Conservation (phyloP, 495 filamentous ascomycete genomes). For the Trichoderma asperelloides region DNA sequence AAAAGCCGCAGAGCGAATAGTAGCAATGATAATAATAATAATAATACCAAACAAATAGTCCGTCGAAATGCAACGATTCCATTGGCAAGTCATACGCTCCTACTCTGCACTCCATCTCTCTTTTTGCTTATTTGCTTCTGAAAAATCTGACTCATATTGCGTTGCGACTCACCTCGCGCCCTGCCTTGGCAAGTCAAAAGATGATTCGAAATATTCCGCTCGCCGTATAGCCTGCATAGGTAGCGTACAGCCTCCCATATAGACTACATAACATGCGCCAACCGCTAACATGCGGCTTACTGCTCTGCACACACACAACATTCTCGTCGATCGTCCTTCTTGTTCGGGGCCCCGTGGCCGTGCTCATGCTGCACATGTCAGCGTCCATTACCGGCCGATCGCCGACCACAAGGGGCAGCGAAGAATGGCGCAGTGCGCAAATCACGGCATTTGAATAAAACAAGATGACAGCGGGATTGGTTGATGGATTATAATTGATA, state of each 20-base stretch:
- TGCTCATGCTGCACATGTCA: slow-evolving; percentile 5
- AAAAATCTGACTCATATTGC: no score
- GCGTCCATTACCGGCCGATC: neutral
- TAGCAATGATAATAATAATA: neutral
- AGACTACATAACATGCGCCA: no score
- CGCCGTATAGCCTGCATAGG: no score
- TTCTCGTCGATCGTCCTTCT: no score
- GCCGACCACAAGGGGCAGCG: neutral
- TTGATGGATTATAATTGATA: neutral
- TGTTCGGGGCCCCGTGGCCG: neutral
- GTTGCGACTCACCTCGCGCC: no score
- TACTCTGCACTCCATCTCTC: neutral
- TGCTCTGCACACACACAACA: no score
- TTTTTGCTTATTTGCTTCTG: neutral
- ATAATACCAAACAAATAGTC: neutral
- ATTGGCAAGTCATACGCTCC: neutral
- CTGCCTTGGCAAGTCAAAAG: no score
- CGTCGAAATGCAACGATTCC: neutral
- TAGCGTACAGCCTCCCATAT: no score
- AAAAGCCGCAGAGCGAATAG: neutral
- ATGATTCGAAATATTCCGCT: neutral
- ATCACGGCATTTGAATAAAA: neutral
- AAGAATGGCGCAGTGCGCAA: neutral
- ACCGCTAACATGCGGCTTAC: no score
- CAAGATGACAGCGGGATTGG: no score